These are phyloP conservation scores for Tephrocybe sp. DNA, from an alignment of 768 basidiomycete species.

Conservation along the genomic window DNA sequence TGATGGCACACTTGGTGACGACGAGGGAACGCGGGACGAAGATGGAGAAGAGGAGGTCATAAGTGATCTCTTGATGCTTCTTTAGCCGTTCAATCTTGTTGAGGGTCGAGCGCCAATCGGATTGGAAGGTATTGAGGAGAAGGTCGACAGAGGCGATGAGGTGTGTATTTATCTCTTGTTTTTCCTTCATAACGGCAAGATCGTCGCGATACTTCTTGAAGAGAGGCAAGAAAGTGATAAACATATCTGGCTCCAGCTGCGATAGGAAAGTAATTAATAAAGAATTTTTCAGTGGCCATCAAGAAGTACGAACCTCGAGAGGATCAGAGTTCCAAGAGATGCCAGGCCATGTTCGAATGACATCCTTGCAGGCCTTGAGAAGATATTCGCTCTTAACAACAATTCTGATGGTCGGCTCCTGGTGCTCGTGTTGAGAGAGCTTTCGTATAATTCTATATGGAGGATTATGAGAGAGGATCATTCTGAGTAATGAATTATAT, in stretches of 20 bases:
- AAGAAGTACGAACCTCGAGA: constrained; percentile 39
- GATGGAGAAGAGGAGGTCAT: constrained; percentile 52
- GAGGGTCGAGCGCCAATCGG: constrained; percentile 49
- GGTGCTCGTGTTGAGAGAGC: constrained; percentile 37
- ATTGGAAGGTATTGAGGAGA: constrained; percentile 46
- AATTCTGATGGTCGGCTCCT: constrained; percentile 46
- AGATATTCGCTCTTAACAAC: constrained; percentile 60
- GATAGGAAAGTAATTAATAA: not conserved
- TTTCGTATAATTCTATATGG: constrained; percentile 50
- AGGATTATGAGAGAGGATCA: not conserved
- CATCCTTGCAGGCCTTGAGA: constrained; percentile 54
- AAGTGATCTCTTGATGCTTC: constrained; percentile 56
- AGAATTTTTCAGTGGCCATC: not conserved
- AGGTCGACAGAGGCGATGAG: constrained; percentile 44
- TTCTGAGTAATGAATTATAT: not conserved
- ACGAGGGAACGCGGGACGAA: constrained; percentile 53
- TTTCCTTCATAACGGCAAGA: constrained; percentile 35
- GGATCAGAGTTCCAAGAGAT: constrained; percentile 61
- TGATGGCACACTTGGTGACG: constrained; percentile 51
- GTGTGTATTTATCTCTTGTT: constrained; percentile 38
- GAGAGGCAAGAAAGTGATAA: constrained; percentile 50
- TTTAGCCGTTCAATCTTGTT: constrained; percentile 45
- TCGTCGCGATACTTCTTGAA: constrained; percentile 43
- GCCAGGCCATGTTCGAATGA: constrained; percentile 58
- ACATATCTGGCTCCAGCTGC: constrained; percentile 55